These are phyloP conservation scores for Kokia cookei DNA, from an alignment of 441 rosid species.

Conservation along the genomic window DNA sequence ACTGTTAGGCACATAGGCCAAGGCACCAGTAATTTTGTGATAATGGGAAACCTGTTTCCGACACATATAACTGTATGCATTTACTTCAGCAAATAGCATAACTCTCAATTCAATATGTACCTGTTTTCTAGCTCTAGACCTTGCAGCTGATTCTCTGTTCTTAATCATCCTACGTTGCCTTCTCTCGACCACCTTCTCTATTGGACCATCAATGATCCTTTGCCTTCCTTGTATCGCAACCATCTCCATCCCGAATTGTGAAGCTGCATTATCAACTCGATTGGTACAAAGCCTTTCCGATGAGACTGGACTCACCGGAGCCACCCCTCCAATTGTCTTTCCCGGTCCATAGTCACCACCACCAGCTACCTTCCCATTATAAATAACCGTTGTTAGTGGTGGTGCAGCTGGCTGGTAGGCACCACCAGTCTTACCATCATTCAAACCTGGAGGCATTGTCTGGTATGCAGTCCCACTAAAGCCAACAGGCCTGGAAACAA, in stretches of 20 bases:
- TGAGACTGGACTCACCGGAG: slow-evolving; percentile 41
- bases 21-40: background rate
- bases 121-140: slow-evolving; percentile 75
- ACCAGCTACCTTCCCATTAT: slow-evolving; percentile 32
- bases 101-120: slow-evolving; percentile 13
- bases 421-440: slow-evolving; percentile 17
- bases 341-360: slow-evolving; percentile 37
- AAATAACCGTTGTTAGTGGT: slow-evolving; percentile 10
- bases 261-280: slow-evolving; percentile 31
- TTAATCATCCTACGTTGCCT: slow-evolving; percentile 76
- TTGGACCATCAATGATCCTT: slow-evolving; percentile 50
- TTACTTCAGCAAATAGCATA: background rate
- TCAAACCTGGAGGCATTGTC: slow-evolving; percentile 18
- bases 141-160: slow-evolving; percentile 73
- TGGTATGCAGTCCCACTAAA: slow-evolving; percentile 15
- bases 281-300: slow-evolving; percentile 34
- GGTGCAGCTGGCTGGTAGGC: slow-evolving; percentile 23
- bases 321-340: slow-evolving; percentile 32
- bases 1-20: background rate
- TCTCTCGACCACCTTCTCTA: slow-evolving; percentile 65
- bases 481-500: slow-evolving; percentile 25
- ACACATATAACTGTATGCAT: background rate
- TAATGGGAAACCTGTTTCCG: background rate
- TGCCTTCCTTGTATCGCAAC: slow-evolving; percentile 51
- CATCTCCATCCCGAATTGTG: slow-evolving; percentile 51